Base-by-base conservation (phyloP, 1,139 yeast species). In the Arxiozyma bovina region DNA sequence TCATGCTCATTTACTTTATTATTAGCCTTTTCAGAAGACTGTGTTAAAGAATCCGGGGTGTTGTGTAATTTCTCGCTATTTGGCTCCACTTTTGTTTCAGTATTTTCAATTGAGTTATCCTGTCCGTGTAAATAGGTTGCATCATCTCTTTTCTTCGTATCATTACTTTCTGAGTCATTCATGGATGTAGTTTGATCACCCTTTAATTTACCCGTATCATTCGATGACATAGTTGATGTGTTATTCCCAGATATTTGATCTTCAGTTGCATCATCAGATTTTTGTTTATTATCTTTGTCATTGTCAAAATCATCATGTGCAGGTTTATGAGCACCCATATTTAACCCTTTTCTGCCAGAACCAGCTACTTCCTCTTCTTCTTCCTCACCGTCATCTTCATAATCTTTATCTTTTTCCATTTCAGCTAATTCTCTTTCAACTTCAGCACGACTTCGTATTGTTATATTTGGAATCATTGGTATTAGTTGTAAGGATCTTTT, bases 381-480 rank as follows among this genome's bases (percentile, higher is more conserved):
- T 38, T 59, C 60, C 18, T 55, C 59, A 18, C 55, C 58, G n/a
- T 53, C 58, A 20, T 61, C 66, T 41, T 66, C 63, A 51, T 59
- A 61, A 48, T 62, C 69, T 52, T 61, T 64, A 50, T 64, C 69
- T 44, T 57, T 61, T 22, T 63, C 70, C 58, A 61, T 57, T 12
- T 79, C 76, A 11, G 82, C 89, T 34, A 83, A 83, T 63, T 90
- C 98, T 53, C 82, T 85, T 63, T 93, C 98, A 1, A 90, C 85
- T 55, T 93, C 98, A 0, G 88, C 80, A 49, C 97, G 74, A 64
- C 83, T 90, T 60, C 93, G 77, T 5, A 93, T 79, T 0, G 82
- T 78, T 52, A 93, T 87, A 64, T 93, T 94, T 0, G 99, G 99
- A 42, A 93, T 91, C 56, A 88, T 73, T 0, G 96, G 96, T 9